These are phyloP conservation scores for Bipolaris bicolor DNA, from an alignment of 2,329 filamentous ascomycete species.

Conservation along the genomic window DNA sequence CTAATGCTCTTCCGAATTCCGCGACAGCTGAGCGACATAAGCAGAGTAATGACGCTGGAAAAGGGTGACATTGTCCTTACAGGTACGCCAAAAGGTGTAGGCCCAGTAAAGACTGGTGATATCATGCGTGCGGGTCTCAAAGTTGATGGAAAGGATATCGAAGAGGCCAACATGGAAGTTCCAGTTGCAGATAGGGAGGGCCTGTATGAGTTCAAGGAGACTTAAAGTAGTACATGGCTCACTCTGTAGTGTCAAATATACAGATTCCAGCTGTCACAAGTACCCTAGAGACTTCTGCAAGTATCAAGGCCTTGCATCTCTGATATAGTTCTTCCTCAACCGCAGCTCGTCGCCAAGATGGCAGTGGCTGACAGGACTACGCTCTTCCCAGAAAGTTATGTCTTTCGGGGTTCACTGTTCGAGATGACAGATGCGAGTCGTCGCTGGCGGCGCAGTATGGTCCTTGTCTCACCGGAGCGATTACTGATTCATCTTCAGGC, in stretches of 20 bases:
- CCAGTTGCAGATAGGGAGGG: conserved; percentile 78
- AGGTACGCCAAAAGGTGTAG: conserved; percentile 97
- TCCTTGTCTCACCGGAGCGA: background rate
- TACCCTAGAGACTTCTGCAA: background rate
- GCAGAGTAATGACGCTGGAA: conserved; percentile 91
- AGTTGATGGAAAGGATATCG: conserved; percentile 79
- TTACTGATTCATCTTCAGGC: background rate
- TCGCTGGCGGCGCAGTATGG: too few species aligned
- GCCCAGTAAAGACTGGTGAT: conserved; percentile 82
- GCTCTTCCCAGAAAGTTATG: background rate
- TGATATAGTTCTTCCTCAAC: background rate
- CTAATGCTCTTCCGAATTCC: conserved; percentile 95
- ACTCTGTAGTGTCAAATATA: background rate
- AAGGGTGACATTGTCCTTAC: conserved; percentile 92
- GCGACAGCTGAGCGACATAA: conserved; percentile 86
- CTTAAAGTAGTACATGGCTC: conserved; percentile 38
- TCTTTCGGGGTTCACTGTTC: background rate
- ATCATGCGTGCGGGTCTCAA: conserved; percentile 83
- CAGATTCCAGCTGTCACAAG: too few species aligned
- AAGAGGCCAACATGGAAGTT: conserved; percentile 85
- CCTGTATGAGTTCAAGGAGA: conserved; percentile 72
- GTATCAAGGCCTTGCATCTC: conserved; percentile 4
- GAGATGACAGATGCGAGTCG: background rate
- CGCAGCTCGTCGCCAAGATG: too few species aligned
- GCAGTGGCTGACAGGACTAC: background rate